Conservation (phyloP, 1,139 yeast species). For the Casaregolazyma suthepensis region DNA sequence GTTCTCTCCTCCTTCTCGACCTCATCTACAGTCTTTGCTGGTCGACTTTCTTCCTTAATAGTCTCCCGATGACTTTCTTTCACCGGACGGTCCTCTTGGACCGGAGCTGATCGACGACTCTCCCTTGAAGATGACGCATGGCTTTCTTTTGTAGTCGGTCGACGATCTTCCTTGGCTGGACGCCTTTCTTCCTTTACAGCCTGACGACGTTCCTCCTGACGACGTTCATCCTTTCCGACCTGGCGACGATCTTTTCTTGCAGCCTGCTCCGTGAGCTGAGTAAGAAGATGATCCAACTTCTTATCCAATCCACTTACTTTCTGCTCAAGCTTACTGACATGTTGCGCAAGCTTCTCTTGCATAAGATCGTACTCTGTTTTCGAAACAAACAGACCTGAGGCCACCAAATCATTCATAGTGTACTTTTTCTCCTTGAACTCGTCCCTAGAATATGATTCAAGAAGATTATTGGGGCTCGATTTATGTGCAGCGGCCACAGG, state of each 20-base stretch:
- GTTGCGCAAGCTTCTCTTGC: slow-evolving; percentile 9
- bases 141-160: neutral
- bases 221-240: neutral
- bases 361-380: slow-evolving; percentile 13
- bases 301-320: slow-evolving; percentile 11
- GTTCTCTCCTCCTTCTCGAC: neutral
- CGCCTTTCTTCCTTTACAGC: neutral
- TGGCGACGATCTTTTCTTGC: neutral
- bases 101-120: neutral
- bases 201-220: neutral
- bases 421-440: slow-evolving; percentile 14
- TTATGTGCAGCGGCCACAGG: neutral
- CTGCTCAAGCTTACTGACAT: slow-evolving; percentile 13
- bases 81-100: neutral
- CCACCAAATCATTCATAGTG: slow-evolving; percentile 12
- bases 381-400: slow-evolving; percentile 20
- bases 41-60: neutral
- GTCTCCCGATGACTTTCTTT: neutral
- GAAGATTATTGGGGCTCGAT: slow-evolving; percentile 2
- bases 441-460: slow-evolving; percentile 15
- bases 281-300: slow-evolving; percentile 4
- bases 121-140: neutral
- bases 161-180: neutral
- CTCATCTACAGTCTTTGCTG: neutral
- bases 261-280: neutral